A percentile compares a stretch with the other conserved stretches of the same genome.
Conservation (phyloP, 352 stramenopile genomes). For the Phytopythium cucurbitacearum region DNA sequence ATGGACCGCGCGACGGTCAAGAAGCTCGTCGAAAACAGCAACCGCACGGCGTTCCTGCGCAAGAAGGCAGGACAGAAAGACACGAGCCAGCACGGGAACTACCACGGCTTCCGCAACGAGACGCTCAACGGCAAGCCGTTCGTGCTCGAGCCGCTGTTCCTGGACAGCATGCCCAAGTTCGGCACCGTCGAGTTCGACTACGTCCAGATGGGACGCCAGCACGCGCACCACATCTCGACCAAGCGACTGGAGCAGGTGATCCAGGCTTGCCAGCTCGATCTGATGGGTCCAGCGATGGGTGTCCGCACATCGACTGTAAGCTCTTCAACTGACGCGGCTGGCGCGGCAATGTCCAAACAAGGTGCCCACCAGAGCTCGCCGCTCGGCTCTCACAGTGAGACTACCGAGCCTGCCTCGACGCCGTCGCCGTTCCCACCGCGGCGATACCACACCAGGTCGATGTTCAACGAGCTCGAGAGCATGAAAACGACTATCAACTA, state of each 20-base stretch:
- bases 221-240: slow-evolving; percentile 36
- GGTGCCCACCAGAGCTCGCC: too few species aligned
- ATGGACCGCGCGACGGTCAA: slow-evolving; percentile 62
- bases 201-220: slow-evolving; percentile 42
- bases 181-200: slow-evolving; percentile 77
- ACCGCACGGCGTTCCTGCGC: slow-evolving; percentile 65
- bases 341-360: too few species aligned
- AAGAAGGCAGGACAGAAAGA: slow-evolving; percentile 64
- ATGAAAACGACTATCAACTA: slow-evolving; percentile 67
- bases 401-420: too few species aligned
- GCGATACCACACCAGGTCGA: slow-evolving; percentile 24
- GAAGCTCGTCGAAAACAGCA: slow-evolving; percentile 77
- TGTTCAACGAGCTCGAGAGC: slow-evolving; percentile 56
- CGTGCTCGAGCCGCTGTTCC: slow-evolving; percentile 44
- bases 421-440: slow-evolving; percentile 32
- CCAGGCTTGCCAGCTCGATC: slow-evolving; percentile 44
- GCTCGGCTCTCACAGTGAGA: too few species aligned
- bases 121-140: slow-evolving; percentile 60
- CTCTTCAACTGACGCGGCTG: not conserved
- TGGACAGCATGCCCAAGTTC: slow-evolving; percentile 65
- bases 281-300: slow-evolving; percentile 37
- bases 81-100: slow-evolving; percentile 69
- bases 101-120: slow-evolving; percentile 78
- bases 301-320: slow-evolving; percentile 3
- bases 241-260: slow-evolving; percentile 71